Base-by-base conservation (phyloP, 148 eudicot genomes). In the Camellia lanceoleosa region DNA sequence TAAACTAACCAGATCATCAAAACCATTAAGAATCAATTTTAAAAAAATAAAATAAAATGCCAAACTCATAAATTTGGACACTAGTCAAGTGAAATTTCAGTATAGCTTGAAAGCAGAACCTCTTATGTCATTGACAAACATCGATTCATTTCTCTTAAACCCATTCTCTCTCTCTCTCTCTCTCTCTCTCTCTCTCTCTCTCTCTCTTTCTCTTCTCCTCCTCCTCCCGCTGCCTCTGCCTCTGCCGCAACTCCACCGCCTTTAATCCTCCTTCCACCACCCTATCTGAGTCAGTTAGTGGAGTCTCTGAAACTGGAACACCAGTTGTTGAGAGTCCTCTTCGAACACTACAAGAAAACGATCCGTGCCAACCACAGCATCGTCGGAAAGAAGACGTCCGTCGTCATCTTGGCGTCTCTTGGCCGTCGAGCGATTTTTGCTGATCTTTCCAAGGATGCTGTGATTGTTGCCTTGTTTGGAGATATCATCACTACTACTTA, bases 301-400 rank as follows among this genome's bases (percentile, higher is more conserved):
- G 97, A 94, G 82, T 86, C 94, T 1, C 83, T 94, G 9, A 96
- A 94, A 79, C 83, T 94, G 16, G 99, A 96, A 80, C 95, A 94
- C 82, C 98, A 96, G 84, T 94, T 96, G 69, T 79, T 96, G 2
- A 83, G 98, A 16, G 97, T 96, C 49, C 99, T 98, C 9, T 94
- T 96, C 85, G 98, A 96, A 80, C 92, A 96, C 85, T 96, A 91
- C 89, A 96, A 91, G 89, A 96, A 91, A 88, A 90, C 92, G 82
- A 92, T 96, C 82, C 91, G 97, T 47, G 81, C 90, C 38, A 91
- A 92, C 77, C 94, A 96, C 73, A 97, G 98, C 16, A 54, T 86
- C 79, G 82, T 91, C 74, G 99, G 94, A 83, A 96, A 96, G 81
- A 98, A 94, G 64, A 84, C 91, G 18, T 87, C 92, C 51, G 86